These are phyloP conservation scores for Olyra latifolia DNA, from an alignment of 176 grass and related monocot species.

Conservation along the genomic window DNA sequence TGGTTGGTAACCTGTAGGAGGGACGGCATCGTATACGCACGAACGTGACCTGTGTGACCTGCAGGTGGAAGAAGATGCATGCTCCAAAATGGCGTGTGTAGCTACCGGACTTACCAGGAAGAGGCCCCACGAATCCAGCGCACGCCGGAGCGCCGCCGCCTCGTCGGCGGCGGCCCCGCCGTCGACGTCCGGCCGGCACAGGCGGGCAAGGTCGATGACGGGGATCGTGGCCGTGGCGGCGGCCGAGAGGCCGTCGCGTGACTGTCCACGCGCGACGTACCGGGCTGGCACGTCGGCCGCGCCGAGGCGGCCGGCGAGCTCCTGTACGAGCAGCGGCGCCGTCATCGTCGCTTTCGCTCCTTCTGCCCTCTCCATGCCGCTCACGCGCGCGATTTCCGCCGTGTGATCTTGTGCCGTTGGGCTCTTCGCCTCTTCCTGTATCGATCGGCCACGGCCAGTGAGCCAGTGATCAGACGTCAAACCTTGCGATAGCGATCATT, in stretches of 20 bases:
- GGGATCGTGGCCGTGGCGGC: neutral
- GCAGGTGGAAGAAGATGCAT: no score
- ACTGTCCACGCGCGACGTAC: slow-evolving; percentile 20
- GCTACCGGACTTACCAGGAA: slow-evolving; percentile 39
- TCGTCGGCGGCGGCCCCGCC: slow-evolving; percentile 14
- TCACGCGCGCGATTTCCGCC: no score
- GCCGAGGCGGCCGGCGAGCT: slow-evolving; percentile 11
- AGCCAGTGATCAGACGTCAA: no score
- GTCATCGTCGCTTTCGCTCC: no score
- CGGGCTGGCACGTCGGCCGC: slow-evolving; percentile 6
- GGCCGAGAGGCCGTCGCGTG: neutral
- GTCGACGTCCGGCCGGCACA: slow-evolving; percentile 8
- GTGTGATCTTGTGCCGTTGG: no score
- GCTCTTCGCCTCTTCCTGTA: no score
- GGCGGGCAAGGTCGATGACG: slow-evolving; percentile 42
- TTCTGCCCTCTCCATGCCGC: no score
- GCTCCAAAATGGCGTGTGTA: no score
- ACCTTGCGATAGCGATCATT: no score
- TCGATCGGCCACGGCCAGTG: no score
- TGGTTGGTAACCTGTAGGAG: slow-evolving; percentile 46
- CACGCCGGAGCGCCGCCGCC: slow-evolving; percentile 41
- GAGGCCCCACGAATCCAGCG: slow-evolving; percentile 50
- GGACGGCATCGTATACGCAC: no score
- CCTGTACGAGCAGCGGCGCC: slow-evolving; percentile 27
- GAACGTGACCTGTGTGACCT: no score